These are phyloP conservation scores for Arthrinium puccinioides DNA, from an alignment of 2,329 filamentous ascomycete genomes.

Conservation along the genomic window DNA sequence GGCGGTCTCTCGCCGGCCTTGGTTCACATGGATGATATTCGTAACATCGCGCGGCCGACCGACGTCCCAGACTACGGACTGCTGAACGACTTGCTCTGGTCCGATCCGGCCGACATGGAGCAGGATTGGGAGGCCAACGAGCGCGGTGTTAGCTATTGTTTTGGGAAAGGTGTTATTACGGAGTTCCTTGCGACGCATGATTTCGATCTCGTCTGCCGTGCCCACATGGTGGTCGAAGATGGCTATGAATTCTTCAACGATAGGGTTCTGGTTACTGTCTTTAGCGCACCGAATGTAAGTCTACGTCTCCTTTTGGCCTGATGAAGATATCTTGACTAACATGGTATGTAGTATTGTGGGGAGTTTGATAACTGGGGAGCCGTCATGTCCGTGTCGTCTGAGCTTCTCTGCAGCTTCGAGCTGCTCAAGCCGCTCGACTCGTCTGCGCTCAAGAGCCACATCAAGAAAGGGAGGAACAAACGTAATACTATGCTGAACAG, in stretches of 20 bases:
- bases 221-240: slow-evolving; percentile 99
- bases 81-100: slow-evolving; percentile 93
- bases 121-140: slow-evolving; percentile 98
- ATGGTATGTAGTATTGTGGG: slow-evolving; percentile 71
- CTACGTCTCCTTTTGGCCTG: neutral
- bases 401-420: slow-evolving; percentile 94
- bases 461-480: slow-evolving; percentile 96
- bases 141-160: slow-evolving; percentile 94
- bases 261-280: slow-evolving; percentile 89
- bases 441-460: slow-evolving; percentile 93
- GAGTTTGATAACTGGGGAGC: slow-evolving; percentile 99
- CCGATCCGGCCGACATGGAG: slow-evolving; percentile 96
- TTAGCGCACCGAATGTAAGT: slow-evolving; percentile 93
- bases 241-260: slow-evolving; percentile 99
- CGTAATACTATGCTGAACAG: slow-evolving; percentile 93
- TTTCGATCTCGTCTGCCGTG: slow-evolving; percentile 93
- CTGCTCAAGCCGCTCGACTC: slow-evolving; percentile 94
- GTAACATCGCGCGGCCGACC: slow-evolving; percentile 89
- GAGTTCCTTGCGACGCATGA: slow-evolving; percentile 92
- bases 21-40: slow-evolving; percentile 96
- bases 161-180: slow-evolving; percentile 96
- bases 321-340: slow-evolving; percentile 3
- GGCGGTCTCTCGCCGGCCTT: slow-evolving; percentile 88
- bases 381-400: slow-evolving; percentile 93
- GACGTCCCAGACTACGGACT: slow-evolving; percentile 96